Conservation (phyloP, 805 yeast genomes). For the Saccharomycopsis guyanensis region DNA sequence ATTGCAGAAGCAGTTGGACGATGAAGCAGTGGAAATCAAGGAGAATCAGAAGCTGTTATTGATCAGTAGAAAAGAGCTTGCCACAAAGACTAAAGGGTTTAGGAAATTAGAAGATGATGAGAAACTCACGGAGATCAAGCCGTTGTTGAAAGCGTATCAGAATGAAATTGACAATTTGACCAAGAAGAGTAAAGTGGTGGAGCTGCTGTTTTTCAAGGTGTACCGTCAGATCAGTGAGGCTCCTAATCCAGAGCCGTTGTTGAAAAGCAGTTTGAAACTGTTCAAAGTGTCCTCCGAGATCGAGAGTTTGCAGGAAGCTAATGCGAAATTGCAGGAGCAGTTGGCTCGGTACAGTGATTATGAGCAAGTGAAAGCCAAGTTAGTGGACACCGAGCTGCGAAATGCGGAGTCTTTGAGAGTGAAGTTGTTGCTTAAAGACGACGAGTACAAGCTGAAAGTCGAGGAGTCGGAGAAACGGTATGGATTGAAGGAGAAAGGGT, state of each 20-base stretch:
- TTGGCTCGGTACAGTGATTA: constrained; percentile 67
- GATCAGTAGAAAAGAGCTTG: constrained; percentile 65
- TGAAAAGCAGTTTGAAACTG: constrained; percentile 63
- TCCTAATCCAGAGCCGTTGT: constrained; percentile 83
- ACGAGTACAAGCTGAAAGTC: constrained; percentile 56
- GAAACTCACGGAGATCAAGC: constrained; percentile 57
- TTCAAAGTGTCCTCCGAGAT: constrained; percentile 48
- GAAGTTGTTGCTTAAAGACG: constrained; percentile 61
- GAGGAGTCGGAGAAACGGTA: constrained; percentile 72
- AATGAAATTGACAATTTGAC: constrained; percentile 81
- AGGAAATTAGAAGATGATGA: constrained; percentile 60
- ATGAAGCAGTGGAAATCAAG: constrained; percentile 64
- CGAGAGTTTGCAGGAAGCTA: constrained; percentile 44
- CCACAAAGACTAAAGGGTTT: constrained; percentile 80
- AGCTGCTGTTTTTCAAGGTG: constrained; percentile 61
- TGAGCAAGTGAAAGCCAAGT: constrained; percentile 59
- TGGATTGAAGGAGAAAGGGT: constrained; percentile 48
- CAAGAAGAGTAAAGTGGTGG: constrained; percentile 66
- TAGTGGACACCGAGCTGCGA: constrained; percentile 53
- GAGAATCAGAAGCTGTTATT: constrained; percentile 62
- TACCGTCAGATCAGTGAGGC: constrained; percentile 79
- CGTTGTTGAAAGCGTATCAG: constrained; percentile 71
- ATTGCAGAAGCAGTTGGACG: constrained; percentile 68
- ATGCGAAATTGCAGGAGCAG: constrained; percentile 38
- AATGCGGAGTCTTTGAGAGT: constrained; percentile 47